These are phyloP conservation scores for Ormosia semicastrata DNA, from an alignment of 306 rosid species.

Conservation along the genomic window DNA sequence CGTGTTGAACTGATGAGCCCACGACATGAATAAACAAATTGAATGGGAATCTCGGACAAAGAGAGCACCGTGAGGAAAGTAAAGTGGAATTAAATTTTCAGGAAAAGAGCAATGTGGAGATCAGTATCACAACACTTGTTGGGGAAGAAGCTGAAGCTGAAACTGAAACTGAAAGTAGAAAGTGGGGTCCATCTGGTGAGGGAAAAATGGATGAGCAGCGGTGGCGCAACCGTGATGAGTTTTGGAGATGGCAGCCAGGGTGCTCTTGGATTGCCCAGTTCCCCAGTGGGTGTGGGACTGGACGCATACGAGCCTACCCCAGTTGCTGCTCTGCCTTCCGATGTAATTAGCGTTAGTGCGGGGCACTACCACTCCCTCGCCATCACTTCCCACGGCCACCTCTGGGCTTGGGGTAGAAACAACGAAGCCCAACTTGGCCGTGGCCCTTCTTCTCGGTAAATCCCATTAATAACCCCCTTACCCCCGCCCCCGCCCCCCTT, in stretches of 20 bases:
- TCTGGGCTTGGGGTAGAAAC: constrained; percentile 97
- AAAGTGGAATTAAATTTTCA: no score
- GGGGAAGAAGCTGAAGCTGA: background rate
- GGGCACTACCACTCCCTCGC: constrained; percentile 95
- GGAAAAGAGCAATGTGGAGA: constrained; percentile 33
- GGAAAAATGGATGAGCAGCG: constrained; percentile 53
- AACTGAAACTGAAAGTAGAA: background rate
- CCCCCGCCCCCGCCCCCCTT: no score
- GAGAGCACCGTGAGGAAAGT: background rate
- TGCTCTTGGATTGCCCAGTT: constrained; percentile 69
- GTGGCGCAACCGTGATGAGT: constrained; percentile 59
- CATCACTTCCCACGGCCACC: constrained; percentile 51
- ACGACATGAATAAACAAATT: background rate
- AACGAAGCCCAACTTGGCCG: constrained; percentile 85
- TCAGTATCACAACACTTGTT: background rate
- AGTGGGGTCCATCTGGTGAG: background rate
- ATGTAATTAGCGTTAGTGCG: constrained; percentile 50
- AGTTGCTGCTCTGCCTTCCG: constrained; percentile 57
- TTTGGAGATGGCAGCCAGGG: constrained; percentile 91
- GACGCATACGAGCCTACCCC: constrained; percentile 76
- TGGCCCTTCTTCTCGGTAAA: constrained; percentile 54
- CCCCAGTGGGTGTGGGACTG: constrained; percentile 49
- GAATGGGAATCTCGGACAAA: background rate
- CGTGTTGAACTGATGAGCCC: background rate
- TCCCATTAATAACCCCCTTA: background rate